Conservation (phyloP, 768 basidiomycete species). For the Tremella fuciformis region DNA sequence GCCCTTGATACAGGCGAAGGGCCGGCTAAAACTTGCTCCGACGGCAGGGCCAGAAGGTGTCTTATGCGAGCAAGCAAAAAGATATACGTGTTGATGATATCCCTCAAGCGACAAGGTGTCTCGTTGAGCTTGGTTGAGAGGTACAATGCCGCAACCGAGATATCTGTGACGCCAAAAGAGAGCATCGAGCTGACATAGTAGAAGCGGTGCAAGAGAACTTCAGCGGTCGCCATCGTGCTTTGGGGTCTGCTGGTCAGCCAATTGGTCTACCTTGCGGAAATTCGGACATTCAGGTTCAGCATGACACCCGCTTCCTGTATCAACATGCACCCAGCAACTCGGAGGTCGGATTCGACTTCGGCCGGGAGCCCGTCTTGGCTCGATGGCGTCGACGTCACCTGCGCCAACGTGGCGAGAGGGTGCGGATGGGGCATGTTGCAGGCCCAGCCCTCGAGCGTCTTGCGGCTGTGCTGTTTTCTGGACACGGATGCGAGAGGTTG, state of each 20-base stretch:
- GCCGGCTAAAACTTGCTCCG: constrained; percentile 29
- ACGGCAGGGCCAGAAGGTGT: constrained; percentile 58
- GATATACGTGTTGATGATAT: constrained; percentile 92
- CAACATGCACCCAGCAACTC: constrained; percentile 87
- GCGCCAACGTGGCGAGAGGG: constrained; percentile 76
- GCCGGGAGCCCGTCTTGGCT: constrained; percentile 73
- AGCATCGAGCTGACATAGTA: constrained; percentile 94
- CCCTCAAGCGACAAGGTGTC: constrained; percentile 84
- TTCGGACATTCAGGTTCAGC: constrained; percentile 70
- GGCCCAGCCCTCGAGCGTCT: too few species aligned
- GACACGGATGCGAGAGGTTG: too few species aligned
- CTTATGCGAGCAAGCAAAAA: constrained; percentile 73
- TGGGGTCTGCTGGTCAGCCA: constrained; percentile 62
- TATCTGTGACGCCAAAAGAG: constrained; percentile 90
- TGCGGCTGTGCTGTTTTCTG: too few species aligned
- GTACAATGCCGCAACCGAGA: constrained; percentile 78
- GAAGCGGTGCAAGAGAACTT: constrained; percentile 93
- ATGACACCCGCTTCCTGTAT: constrained; percentile 92
- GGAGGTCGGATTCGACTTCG: constrained; percentile 80
- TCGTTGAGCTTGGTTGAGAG: constrained; percentile 98
- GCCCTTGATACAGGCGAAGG: constrained; percentile 9
- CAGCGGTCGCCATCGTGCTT: constrained; percentile 93
- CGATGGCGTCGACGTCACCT: constrained; percentile 78
- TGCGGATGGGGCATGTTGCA: constrained; percentile 52
- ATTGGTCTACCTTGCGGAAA: background rate